A percentile compares a stretch with the other conserved stretches of the same genome.
Evolutionary conservation across 805 yeast genomes (phyloP).

Genomic region (Nakazawaea sp.): DNA sequence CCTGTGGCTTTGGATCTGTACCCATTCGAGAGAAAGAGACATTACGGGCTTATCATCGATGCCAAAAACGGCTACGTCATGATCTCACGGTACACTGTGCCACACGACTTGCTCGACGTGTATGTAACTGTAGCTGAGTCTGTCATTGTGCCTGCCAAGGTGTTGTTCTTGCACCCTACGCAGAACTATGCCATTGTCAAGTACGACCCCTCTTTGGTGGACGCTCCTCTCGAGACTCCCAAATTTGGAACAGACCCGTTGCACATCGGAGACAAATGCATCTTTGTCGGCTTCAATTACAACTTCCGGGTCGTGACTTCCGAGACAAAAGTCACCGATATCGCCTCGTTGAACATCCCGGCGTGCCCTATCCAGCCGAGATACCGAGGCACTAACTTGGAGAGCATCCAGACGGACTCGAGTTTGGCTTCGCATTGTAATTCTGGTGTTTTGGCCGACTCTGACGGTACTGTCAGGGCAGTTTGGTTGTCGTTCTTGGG

Average conservation of each 20-base stretch:
- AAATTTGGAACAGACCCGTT: slow-evolving; percentile 48
- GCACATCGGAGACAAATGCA: slow-evolving; percentile 66
- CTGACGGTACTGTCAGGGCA: slow-evolving; percentile 75
- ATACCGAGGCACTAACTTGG: slow-evolving; percentile 80
- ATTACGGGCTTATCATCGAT: slow-evolving; percentile 78
- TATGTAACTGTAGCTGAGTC: slow-evolving; percentile 81
- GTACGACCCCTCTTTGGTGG: slow-evolving; percentile 70
- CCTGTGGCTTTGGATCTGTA: slow-evolving; percentile 75
- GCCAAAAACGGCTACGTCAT: slow-evolving; percentile 73
- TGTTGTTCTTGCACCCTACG: slow-evolving; percentile 80
- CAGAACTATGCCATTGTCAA: slow-evolving; percentile 79
- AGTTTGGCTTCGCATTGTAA: slow-evolving; percentile 65
- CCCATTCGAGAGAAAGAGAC: slow-evolving; percentile 51
- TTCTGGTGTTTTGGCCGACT: slow-evolving; percentile 72
- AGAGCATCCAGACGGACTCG: slow-evolving; percentile 70
- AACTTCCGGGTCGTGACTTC: slow-evolving; percentile 64
- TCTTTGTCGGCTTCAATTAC: slow-evolving; percentile 77
- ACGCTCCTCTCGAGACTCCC: slow-evolving; percentile 69
- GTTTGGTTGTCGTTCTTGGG: slow-evolving; percentile 84
- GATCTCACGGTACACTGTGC: slow-evolving; percentile 71
- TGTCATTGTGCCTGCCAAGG: slow-evolving; percentile 70
- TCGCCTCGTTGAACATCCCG: slow-evolving; percentile 69
- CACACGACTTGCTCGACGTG: slow-evolving; percentile 77
- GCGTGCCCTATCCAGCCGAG: slow-evolving; percentile 64
- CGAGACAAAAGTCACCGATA: slow-evolving; percentile 70